Evolutionary conservation across 2,329 filamentous ascomycete species (phyloP).

Genomic region (Fusarium torulosum): DNA sequence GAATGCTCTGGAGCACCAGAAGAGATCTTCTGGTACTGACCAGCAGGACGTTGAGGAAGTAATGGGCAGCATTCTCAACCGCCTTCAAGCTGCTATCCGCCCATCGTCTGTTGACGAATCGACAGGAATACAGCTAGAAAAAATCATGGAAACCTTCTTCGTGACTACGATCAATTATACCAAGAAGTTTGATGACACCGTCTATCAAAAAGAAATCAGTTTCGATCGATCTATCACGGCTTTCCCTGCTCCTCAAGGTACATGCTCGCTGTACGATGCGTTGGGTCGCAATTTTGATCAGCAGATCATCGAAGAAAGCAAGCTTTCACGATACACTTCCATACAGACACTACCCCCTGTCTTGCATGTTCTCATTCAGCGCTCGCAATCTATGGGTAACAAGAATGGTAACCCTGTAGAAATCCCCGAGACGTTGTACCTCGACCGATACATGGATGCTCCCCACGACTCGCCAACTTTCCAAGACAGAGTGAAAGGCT

Average conservation of each 20-base stretch:
- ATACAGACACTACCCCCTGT: slow-evolving; percentile 85
- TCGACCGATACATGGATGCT: slow-evolving; percentile 88
- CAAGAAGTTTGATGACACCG: slow-evolving; percentile 62
- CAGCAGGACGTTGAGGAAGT: slow-evolving; percentile 98
- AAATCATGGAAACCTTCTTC: slow-evolving; percentile 78
- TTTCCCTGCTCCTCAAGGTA: slow-evolving; percentile 63
- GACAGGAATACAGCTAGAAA: slow-evolving; percentile 82
- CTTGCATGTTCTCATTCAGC: slow-evolving; percentile 89
- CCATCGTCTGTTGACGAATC: slow-evolving; percentile 71
- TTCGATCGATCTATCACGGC: slow-evolving; percentile 75
- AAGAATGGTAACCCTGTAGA: slow-evolving; percentile 84
- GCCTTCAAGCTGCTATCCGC: slow-evolving; percentile 88
- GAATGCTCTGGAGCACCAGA: slow-evolving; percentile 60
- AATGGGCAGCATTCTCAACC: slow-evolving; percentile 90
- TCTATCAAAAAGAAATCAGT: slow-evolving; percentile 59
- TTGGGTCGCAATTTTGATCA: slow-evolving; percentile 88
- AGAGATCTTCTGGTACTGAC: slow-evolving; percentile 65
- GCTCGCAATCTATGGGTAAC: slow-evolving; percentile 77
- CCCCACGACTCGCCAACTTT: slow-evolving; percentile 71
- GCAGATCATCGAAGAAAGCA: slow-evolving; percentile 77
- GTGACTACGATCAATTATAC: slow-evolving; percentile 72
- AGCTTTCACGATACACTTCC: slow-evolving; percentile 73
- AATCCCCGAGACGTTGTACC: slow-evolving; percentile 83
- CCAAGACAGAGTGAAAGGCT: slow-evolving; percentile 74
- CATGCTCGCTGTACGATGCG: slow-evolving; percentile 81